Evolutionary conservation across 805 yeast genomes (phyloP).

Genomic region (Kuraishia cidri): DNA sequence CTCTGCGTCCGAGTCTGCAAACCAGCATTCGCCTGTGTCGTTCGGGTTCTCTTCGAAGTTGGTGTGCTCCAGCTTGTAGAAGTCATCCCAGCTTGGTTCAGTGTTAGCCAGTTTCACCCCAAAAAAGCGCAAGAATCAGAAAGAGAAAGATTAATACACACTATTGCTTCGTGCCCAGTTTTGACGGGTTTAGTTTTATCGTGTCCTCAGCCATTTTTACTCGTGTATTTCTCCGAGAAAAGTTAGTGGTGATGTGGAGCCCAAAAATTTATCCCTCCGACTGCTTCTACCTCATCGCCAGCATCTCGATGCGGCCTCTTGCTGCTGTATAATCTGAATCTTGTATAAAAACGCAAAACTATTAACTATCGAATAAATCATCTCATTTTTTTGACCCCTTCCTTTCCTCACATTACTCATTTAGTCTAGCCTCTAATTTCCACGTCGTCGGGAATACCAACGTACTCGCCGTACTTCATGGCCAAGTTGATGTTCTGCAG

Average conservation of each 20-base stretch:
- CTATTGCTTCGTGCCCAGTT: conserved; percentile 81
- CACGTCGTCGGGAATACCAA: conserved; percentile 79
- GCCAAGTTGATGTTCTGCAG: conserved; percentile 91
- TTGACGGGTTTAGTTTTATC: conserved; percentile 55
- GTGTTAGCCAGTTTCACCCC: background rate
- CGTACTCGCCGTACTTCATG: conserved; percentile 86
- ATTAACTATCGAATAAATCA: too few relatives aligned
- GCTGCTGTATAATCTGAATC: too few relatives aligned
- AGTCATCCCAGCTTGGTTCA: conserved; percentile 66
- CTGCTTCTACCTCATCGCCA: too few relatives aligned
- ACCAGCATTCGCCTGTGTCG: conserved; percentile 97
- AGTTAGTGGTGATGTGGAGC: background rate
- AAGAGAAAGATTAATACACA: conserved; percentile 18
- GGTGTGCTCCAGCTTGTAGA: conserved; percentile 61
- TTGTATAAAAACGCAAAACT: too few relatives aligned
- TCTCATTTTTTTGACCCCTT: too few relatives aligned
- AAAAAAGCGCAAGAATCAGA: background rate
- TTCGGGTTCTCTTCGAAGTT: conserved; percentile 69
- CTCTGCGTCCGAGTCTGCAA: conserved; percentile 92
- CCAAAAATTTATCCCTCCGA: too few relatives aligned
- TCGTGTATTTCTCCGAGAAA: background rate
- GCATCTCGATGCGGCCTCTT: too few relatives aligned
- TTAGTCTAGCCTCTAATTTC: conserved; percentile 33
- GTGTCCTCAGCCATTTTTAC: conserved; percentile 1
- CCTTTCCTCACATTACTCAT: too few relatives aligned